Percentiles rank a stretch among this genome's conserved stretches.
phyloP scores from a whole-genome alignment of 768 basidiomycete species.

The Glaciozyma antarctica region DNA sequence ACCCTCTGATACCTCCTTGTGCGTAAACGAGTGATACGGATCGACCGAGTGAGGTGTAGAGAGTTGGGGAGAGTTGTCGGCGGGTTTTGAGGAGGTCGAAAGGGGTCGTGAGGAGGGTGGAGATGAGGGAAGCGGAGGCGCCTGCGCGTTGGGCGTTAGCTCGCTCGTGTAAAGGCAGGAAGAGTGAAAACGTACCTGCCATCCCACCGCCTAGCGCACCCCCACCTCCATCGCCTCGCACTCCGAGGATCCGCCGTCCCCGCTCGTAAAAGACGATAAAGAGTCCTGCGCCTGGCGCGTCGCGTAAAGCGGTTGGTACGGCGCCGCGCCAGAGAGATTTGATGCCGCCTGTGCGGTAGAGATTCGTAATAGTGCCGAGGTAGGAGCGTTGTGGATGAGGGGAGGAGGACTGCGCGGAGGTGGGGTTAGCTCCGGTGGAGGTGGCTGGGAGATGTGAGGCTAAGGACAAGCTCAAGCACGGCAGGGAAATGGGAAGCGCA shows the following conservation, averaged over 20 bases:
- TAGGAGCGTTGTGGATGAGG: constrained; percentile 1
- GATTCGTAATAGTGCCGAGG: constrained; percentile 33
- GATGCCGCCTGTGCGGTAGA: constrained; percentile 38
- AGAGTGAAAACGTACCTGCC: constrained; percentile 4
- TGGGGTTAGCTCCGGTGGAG: background rate
- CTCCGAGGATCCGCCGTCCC: constrained; percentile 17
- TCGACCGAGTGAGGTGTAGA: constrained; percentile 15
- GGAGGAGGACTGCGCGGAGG: background rate
- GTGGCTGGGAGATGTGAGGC: background rate
- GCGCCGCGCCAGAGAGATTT: constrained; percentile 42
- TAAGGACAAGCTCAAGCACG: background rate
- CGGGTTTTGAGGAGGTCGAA: constrained; percentile 33
- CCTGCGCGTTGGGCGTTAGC: constrained; percentile 6
- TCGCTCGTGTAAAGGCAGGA: background rate
- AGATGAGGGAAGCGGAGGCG: constrained; percentile 25
- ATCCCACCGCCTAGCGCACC: constrained; percentile 20
- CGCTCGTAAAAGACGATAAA: constrained; percentile 43
- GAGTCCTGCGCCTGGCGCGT: constrained; percentile 43
- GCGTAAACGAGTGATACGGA: constrained; percentile 13
- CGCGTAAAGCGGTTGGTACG: constrained; percentile 42
- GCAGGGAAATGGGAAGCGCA: constrained; percentile 22
- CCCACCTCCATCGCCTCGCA: constrained; percentile 13
- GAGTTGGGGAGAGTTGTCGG: constrained; percentile 15
- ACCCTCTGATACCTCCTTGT: constrained; percentile 19
- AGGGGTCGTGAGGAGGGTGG: constrained; percentile 31